Percentiles rank a stretch among this genome's conserved stretches.
Evolutionary conservation across 805 yeast species (phyloP).

Genomic region (Lachancea sp.): DNA sequence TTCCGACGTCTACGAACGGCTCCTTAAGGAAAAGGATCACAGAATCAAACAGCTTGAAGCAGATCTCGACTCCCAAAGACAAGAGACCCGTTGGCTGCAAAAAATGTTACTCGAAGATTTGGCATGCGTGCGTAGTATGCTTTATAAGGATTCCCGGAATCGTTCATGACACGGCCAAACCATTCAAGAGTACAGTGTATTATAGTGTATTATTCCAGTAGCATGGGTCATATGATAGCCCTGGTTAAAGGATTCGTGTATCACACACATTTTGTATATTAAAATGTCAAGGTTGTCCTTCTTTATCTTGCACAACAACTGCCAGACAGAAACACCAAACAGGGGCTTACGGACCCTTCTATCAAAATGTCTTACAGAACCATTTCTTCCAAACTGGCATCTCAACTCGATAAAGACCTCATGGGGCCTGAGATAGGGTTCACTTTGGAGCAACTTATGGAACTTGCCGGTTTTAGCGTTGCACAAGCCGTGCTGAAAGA

Average conservation of each 20-base stretch:
- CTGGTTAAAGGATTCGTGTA: neutral
- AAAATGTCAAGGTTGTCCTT: neutral
- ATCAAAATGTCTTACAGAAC: slow-evolving; percentile 30
- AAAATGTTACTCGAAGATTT: slow-evolving; percentile 33
- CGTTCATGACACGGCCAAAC: neutral
- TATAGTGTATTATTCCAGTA: neutral
- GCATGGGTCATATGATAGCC: neutral
- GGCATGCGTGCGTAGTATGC: slow-evolving; percentile 31
- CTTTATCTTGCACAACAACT: too few species aligned
- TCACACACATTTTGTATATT: neutral
- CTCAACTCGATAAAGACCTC: slow-evolving; percentile 72
- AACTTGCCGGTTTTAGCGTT: slow-evolving; percentile 89
- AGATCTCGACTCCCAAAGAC: slow-evolving; percentile 30
- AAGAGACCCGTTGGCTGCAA: slow-evolving; percentile 32
- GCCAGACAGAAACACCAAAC: too few species aligned
- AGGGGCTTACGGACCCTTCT: too few species aligned
- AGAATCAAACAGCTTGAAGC: slow-evolving; percentile 27
- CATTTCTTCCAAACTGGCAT: slow-evolving; percentile 51
- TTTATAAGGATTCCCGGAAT: slow-evolving; percentile 17
- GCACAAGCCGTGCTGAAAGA: slow-evolving; percentile 75
- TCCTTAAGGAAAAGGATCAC: slow-evolving; percentile 28
- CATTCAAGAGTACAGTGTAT: slow-evolving; percentile 1
- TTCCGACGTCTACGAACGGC: slow-evolving; percentile 16
- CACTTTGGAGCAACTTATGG: slow-evolving; percentile 54
- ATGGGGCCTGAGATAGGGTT: slow-evolving; percentile 65